A percentile compares a stretch with the other conserved stretches of the same genome.
Conservation (phyloP, 768 basidiomycete genomes). For the Rhodotorula babjevae region DNA sequence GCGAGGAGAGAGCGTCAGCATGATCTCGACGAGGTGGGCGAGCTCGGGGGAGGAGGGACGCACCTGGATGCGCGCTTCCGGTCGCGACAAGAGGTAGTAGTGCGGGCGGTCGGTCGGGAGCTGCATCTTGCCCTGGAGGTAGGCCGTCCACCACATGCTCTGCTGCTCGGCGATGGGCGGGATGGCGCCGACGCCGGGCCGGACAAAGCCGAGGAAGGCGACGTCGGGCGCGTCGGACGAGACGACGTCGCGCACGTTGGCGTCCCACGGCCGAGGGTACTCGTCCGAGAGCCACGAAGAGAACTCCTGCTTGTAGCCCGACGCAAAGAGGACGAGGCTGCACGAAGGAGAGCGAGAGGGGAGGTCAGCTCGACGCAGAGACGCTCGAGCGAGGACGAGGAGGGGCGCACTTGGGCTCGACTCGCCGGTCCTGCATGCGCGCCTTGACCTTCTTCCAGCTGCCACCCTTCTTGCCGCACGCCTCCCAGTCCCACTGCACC, state of each 20-base stretch:
- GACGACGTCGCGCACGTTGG: conserved; percentile 52
- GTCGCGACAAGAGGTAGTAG: conserved; percentile 57
- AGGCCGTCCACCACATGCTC: conserved; percentile 57
- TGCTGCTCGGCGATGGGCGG: conserved; percentile 58
- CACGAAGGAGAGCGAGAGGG: neutral
- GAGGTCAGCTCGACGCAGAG: too few relatives aligned
- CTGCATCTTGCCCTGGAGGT: conserved; percentile 52
- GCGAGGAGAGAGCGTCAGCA: too few relatives aligned
- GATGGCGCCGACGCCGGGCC: conserved; percentile 48
- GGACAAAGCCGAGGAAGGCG: conserved; percentile 48
- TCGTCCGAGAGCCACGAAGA: conserved; percentile 49
- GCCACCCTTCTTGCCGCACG: conserved; percentile 51
- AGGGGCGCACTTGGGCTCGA: conserved; percentile 50
- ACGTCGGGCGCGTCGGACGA: conserved; percentile 28
- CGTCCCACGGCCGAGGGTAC: conserved; percentile 52
- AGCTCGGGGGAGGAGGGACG: too few relatives aligned
- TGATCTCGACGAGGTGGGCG: too few relatives aligned
- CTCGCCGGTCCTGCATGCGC: conserved; percentile 49
- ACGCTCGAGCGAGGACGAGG: too few relatives aligned
- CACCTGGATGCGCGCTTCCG: conserved; percentile 52
- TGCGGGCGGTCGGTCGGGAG: conserved; percentile 53
- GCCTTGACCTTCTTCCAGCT: conserved; percentile 38
- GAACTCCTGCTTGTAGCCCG: conserved; percentile 49
- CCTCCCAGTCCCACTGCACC: conserved; percentile 51
- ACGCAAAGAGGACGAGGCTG: conserved; percentile 29